Conservation (phyloP, 2,329 filamentous ascomycete species). For the Penicillium paneum region DNA sequence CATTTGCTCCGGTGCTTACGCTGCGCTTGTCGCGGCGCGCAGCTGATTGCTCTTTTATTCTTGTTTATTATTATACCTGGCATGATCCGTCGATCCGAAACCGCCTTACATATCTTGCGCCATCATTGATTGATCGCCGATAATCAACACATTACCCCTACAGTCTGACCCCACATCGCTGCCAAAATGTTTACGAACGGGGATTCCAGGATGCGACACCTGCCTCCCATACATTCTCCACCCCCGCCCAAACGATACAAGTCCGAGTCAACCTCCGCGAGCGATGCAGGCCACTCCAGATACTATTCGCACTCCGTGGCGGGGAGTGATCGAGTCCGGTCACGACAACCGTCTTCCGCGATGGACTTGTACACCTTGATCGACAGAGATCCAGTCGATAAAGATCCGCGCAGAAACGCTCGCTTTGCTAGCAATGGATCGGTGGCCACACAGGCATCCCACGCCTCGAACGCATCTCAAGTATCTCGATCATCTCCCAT, state of each 20-base stretch:
- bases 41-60: not conserved
- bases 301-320: slow-evolving; percentile 27
- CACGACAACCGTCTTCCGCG: slow-evolving; percentile 35
- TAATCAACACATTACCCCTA: slow-evolving; percentile 1
- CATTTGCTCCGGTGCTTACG: not conserved
- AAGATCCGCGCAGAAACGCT: slow-evolving; percentile 18
- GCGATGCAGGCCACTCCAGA: slow-evolving; percentile 22
- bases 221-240: slow-evolving; percentile 21
- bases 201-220: slow-evolving; percentile 8
- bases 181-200: slow-evolving; percentile 13
- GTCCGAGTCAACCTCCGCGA: slow-evolving; percentile 21
- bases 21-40: not conserved
- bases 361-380: slow-evolving; percentile 38
- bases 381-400: slow-evolving; percentile 28
- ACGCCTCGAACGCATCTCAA: slow-evolving; percentile 19
- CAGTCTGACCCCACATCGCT: slow-evolving; percentile 1
- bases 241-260: slow-evolving; percentile 25
- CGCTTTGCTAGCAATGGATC: slow-evolving; percentile 33
- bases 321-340: slow-evolving; percentile 27
- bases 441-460: slow-evolving; percentile 23
- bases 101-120: not conserved
- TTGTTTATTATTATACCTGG: not conserved
- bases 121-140: slow-evolving; percentile 1
- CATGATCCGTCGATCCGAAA: not conserved
- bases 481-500: slow-evolving; percentile 17